Base-by-base conservation (phyloP, 1,284 basidiomycete species). In the Ceratobasidium sp. region DNA sequence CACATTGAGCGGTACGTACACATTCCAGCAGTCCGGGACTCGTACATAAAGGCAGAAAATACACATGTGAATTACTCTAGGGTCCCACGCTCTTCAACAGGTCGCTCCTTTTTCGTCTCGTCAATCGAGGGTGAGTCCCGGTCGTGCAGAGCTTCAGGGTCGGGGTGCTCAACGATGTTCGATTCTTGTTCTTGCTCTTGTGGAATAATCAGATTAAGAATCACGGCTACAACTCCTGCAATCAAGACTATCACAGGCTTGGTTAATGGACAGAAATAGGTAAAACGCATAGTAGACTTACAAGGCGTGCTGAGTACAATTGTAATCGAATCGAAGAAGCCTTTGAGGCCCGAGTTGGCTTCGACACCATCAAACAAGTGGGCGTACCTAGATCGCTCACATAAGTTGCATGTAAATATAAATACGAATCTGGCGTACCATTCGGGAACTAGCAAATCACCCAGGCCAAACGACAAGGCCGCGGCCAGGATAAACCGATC, bases 281-380 rank as follows among this genome's bases (percentile, higher is more conserved):
- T 2, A 2, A 31, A 62, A 38, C 22, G 43, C 42, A 25, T 34
- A 52, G 12, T 50, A 54, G 20, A 78, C 89, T 80, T 77, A 91
- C 90, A 92, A 50, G 90, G 90, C 1, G 89, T 92, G 71, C 85
- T 88, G 53, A 94, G 77, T 15, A 93, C 79, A 73, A 94, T 93
- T 29, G 87, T 87, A 72, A 94, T 92, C 3, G 88, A 89, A 76
- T 89, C 82, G 70, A 94, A 86, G 68, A 94, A 81, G 0, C 93
- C 91, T 70, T 83, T 77, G 7, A 94, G 78, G 0, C 87, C 90
- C 50, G 80, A 82, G 0, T 77, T 73, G 2, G 60, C 60, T 15
- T 64, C 31, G 0, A 92, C 87, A 10, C 84, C 80, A 47, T 90
- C 88, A 73, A 92, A 93, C 22, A 91, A 78, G 75, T 89, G 83